These are phyloP conservation scores for Pyrenopolyporus hunteri DNA, from an alignment of 495 filamentous ascomycete species.

Conservation along the genomic window DNA sequence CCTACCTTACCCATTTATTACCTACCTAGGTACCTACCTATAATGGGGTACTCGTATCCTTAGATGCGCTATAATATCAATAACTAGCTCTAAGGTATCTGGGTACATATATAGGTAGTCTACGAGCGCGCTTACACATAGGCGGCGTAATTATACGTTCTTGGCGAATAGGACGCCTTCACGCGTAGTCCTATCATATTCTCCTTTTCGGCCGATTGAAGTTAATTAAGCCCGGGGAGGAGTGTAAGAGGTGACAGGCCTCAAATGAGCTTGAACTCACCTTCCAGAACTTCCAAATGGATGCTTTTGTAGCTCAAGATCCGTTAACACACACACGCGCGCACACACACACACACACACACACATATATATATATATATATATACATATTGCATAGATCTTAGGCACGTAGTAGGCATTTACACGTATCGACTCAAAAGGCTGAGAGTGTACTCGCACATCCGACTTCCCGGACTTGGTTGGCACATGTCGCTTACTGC, in stretches of 20 bases:
- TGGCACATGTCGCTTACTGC: constrained; percentile 27
- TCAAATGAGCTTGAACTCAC: background rate
- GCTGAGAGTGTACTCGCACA: too few relatives aligned
- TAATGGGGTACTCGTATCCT: background rate
- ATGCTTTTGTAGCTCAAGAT: too few relatives aligned
- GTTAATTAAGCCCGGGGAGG: background rate
- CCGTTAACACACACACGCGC: too few relatives aligned
- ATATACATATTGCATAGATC: background rate
- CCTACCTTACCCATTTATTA: too few relatives aligned
- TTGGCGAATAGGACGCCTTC: constrained; percentile 11
- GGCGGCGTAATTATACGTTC: constrained; percentile 17
- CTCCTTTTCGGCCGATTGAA: constrained; percentile 4
- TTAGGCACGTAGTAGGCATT: too few relatives aligned
- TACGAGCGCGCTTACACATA: constrained; percentile 1
- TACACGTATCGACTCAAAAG: too few relatives aligned
- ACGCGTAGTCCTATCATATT: constrained; percentile 11
- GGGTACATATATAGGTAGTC: too few relatives aligned
- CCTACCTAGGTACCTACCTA: background rate
- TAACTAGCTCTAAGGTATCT: too few relatives aligned
- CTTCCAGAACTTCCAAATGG: too few relatives aligned
- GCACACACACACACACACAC: too few relatives aligned
- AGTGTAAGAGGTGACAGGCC: background rate
- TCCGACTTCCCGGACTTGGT: background rate
- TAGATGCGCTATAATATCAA: too few relatives aligned
- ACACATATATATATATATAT: background rate